These are phyloP conservation scores for Mycena crocata DNA, from an alignment of 768 basidiomycete genomes.

Conservation along the genomic window DNA sequence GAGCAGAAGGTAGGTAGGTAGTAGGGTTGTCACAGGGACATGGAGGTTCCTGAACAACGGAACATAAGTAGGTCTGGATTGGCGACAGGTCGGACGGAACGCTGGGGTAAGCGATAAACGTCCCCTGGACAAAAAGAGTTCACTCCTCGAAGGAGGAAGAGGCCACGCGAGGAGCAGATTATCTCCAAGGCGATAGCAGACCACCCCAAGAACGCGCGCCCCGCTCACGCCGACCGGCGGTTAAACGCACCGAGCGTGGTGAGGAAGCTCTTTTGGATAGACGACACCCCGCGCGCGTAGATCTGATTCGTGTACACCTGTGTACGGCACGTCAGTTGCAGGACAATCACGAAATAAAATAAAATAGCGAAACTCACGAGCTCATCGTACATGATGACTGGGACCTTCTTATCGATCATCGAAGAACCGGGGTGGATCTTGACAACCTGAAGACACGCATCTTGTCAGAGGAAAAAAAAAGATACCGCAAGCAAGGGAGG, in stretches of 20 bases:
- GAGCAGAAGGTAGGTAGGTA: too few species aligned
- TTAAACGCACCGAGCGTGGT: conserved; percentile 47
- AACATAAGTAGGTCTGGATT: too few species aligned
- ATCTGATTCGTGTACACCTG: conserved; percentile 87
- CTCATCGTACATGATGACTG: conserved; percentile 93
- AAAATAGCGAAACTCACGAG: conserved; percentile 65
- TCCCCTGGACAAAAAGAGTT: too few species aligned
- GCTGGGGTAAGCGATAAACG: too few species aligned
- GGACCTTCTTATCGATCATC: conserved; percentile 82
- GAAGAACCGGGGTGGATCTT: conserved; percentile 94
- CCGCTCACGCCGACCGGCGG: conserved; percentile 42
- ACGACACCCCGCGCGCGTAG: conserved; percentile 93
- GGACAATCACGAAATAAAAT: background rate
- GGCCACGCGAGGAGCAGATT: too few species aligned
- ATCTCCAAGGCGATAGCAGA: too few species aligned
- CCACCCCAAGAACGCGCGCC: too few species aligned
- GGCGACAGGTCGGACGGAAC: too few species aligned
- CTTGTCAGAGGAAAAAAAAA: background rate
- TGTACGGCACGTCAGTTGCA: conserved; percentile 15
- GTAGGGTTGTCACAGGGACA: too few species aligned
- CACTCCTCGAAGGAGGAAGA: too few species aligned
- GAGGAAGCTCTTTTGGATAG: conserved; percentile 72
- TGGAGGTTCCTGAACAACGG: too few species aligned
- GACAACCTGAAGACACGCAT: conserved; percentile 57
- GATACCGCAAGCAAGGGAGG: background rate